These are phyloP conservation scores for Plectosphaerella cucumerina DNA, from an alignment of 2,329 filamentous ascomycete genomes.

Conservation along the genomic window DNA sequence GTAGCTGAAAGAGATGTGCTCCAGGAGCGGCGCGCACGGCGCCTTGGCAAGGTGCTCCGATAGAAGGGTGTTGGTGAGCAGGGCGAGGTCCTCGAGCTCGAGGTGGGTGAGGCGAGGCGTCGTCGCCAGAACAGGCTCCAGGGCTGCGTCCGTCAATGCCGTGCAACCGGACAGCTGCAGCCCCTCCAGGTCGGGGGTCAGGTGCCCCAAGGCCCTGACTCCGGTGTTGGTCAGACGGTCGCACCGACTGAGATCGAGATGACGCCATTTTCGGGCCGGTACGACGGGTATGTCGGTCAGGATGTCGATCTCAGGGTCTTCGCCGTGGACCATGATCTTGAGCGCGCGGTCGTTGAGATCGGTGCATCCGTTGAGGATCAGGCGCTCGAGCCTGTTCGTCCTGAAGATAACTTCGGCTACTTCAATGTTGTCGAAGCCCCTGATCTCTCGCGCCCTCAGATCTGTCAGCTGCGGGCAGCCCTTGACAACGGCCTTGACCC, in stretches of 20 bases:
- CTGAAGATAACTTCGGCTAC: constrained; percentile 73
- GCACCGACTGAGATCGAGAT: constrained; percentile 83
- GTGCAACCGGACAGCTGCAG: constrained; percentile 77
- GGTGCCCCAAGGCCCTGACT: constrained; percentile 65
- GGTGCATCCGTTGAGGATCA: constrained; percentile 75
- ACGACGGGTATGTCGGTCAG: constrained; percentile 74
- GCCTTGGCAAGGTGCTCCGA: constrained; percentile 69
- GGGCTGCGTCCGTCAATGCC: constrained; percentile 67
- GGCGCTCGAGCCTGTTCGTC: constrained; percentile 76
- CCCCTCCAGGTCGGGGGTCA: constrained; percentile 76
- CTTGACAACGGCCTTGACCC: constrained; percentile 68
- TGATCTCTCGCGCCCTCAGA: constrained; percentile 75
- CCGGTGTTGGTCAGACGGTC: constrained; percentile 67
- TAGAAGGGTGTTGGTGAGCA: constrained; percentile 71
- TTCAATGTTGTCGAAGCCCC: constrained; percentile 69
- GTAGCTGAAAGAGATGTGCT: constrained; percentile 84
- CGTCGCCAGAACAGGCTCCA: constrained; percentile 70
- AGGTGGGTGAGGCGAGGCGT: constrained; percentile 77
- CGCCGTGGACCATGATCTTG: constrained; percentile 69
- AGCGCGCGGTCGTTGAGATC: constrained; percentile 75
- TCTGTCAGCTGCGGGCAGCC: constrained; percentile 72
- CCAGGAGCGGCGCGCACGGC: constrained; percentile 65
- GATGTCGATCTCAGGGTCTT: constrained; percentile 73
- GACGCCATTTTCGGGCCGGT: constrained; percentile 71
- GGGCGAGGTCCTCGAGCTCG: constrained; percentile 80